Evolutionary conservation across 495 filamentous ascomycete genomes (phyloP).

Genomic region (Daldinia childiae): DNA sequence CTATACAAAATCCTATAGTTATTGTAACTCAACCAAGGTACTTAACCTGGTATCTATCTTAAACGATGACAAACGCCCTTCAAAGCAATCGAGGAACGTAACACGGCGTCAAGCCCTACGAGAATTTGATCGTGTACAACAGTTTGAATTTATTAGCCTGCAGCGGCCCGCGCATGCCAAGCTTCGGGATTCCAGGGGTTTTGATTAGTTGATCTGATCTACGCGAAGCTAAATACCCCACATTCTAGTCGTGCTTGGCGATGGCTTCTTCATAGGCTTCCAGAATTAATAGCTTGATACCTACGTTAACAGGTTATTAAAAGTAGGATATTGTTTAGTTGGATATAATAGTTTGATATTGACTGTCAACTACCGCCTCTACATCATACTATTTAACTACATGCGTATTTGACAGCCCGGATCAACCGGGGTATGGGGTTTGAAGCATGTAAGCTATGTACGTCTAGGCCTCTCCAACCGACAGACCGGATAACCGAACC

Average conservation of each 20-base stretch:
- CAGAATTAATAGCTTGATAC: not conserved
- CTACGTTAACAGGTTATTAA: not conserved
- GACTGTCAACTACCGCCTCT: not conserved
- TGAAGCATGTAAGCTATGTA: not conserved
- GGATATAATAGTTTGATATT: not conserved
- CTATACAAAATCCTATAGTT: too few relatives aligned
- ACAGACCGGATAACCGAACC: not conserved
- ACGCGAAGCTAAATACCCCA: not conserved
- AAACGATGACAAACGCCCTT: too few relatives aligned
- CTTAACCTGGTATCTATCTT: too few relatives aligned
- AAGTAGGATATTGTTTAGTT: not conserved
- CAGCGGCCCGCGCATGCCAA: slow-evolving; percentile 3
- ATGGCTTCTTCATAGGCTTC: not conserved
- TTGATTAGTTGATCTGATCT: not conserved
- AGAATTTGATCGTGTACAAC: not conserved
- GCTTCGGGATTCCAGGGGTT: not conserved
- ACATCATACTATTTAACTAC: not conserved
- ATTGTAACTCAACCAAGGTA: too few relatives aligned
- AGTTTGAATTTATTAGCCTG: not conserved
- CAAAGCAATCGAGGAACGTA: too few relatives aligned
- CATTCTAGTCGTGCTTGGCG: not conserved
- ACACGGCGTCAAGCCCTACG: not conserved
- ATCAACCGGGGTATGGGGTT: not conserved
- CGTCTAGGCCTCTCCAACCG: not conserved
- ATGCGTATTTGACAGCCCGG: not conserved